Evolutionary conservation across 2,329 filamentous ascomycete species (phyloP).

Genomic region (Dendryphion nanum): DNA sequence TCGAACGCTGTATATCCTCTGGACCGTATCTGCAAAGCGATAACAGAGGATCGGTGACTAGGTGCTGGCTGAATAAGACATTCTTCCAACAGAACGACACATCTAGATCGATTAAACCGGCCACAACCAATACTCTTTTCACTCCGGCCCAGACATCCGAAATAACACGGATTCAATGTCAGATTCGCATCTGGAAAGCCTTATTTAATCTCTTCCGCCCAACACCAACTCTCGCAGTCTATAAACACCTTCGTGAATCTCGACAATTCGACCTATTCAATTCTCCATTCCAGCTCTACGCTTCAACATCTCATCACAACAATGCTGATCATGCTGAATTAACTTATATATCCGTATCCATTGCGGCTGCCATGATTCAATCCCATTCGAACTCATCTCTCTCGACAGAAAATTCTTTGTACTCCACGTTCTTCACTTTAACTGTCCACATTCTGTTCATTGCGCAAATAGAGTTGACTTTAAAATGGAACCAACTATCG

Average conservation of each 20-base stretch:
- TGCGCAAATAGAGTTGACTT: slow-evolving; percentile 12
- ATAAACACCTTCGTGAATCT: slow-evolving; percentile 4
- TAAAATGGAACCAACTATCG: slow-evolving; percentile 12
- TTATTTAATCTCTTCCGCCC: slow-evolving; percentile 8
- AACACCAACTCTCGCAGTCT: neutral
- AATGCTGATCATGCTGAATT: no score
- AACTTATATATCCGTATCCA: no score
- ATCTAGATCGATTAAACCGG: no score
- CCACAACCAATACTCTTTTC: no score
- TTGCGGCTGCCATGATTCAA: no score
- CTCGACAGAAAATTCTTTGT: no score
- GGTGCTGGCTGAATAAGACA: no score
- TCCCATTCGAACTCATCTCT: no score
- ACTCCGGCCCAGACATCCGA: no score
- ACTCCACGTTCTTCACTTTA: slow-evolving; percentile 6
- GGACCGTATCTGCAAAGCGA: slow-evolving; percentile 1
- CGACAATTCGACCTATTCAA: slow-evolving; percentile 4
- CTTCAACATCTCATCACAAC: no score
- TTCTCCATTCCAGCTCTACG: slow-evolving; percentile 7
- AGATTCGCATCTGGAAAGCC: slow-evolving; percentile 1
- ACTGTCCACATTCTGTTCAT: slow-evolving; percentile 12
- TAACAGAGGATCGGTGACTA: no score
- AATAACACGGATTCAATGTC: slow-evolving; percentile 1
- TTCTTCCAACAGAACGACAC: no score
- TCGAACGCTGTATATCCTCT: slow-evolving; percentile 5